Evolutionary conservation across 805 yeast species (phyloP).

Genomic region (Ogataea dorogensis): DNA sequence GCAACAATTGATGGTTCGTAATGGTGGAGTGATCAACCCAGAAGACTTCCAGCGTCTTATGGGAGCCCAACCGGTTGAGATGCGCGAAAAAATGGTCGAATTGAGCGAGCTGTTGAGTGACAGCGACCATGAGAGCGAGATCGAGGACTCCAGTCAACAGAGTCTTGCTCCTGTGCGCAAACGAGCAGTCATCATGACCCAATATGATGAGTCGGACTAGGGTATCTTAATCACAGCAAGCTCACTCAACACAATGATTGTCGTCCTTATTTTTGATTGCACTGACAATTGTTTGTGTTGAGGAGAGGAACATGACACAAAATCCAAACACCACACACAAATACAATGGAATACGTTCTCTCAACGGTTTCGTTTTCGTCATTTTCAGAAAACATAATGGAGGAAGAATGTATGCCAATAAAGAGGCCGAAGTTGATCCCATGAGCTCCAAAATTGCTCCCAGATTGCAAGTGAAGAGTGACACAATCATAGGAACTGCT

Average conservation of each 20-base stretch:
- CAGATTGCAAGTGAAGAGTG: slow-evolving; percentile 79
- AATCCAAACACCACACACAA: slow-evolving; percentile 70
- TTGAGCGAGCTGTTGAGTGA: slow-evolving; percentile 10
- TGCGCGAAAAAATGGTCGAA: slow-evolving; percentile 16
- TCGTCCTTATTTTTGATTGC: slow-evolving; percentile 40
- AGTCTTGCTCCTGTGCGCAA: slow-evolving; percentile 3
- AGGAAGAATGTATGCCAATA: slow-evolving; percentile 90
- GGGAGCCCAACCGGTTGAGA: no score
- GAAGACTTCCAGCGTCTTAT: slow-evolving; percentile 26
- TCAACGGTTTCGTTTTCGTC: slow-evolving; percentile 42
- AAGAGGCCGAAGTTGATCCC: slow-evolving; percentile 90
- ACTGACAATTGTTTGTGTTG: slow-evolving; percentile 63
- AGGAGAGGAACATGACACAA: slow-evolving; percentile 75
- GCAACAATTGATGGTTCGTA: slow-evolving; percentile 34
- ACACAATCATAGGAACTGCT: slow-evolving; percentile 66
- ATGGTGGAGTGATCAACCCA: slow-evolving; percentile 29
- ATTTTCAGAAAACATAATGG: slow-evolving; percentile 78
- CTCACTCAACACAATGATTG: slow-evolving; percentile 45
- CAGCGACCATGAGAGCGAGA: slow-evolving; percentile 12
- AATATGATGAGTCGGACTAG: no score
- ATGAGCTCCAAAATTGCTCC: slow-evolving; percentile 88
- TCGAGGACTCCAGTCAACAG: neutral
- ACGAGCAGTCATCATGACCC: slow-evolving; percentile 1
- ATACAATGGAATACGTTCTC: slow-evolving; percentile 55
- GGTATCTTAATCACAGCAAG: no score